phyloP scores from a whole-genome alignment of 2,329 filamentous ascomycete genomes.

The Fusarium sulawesiense region DNA sequence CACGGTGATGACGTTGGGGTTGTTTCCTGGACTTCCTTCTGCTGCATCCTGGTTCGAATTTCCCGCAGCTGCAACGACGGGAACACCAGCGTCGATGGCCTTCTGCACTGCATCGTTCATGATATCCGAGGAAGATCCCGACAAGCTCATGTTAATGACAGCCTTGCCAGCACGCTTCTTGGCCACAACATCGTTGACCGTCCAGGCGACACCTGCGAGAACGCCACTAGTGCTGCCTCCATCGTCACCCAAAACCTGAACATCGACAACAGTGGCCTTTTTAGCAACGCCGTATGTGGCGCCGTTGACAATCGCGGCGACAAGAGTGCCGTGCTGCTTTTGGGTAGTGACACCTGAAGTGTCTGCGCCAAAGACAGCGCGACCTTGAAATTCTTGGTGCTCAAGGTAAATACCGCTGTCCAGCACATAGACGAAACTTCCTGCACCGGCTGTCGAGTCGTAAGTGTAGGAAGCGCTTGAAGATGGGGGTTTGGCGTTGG shows the following conservation, averaged over 20 bases:
- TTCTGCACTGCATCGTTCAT: conserved; percentile 38
- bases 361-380: conserved; percentile 3
- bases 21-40: conserved; percentile 24
- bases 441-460: conserved; percentile 15
- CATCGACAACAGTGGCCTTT: conserved; percentile 16
- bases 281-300: conserved; percentile 27
- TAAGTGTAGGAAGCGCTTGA: conserved; percentile 3
- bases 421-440: conserved; percentile 11
- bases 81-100: conserved; percentile 36
- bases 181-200: conserved; percentile 46
- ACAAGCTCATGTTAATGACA: conserved; percentile 59
- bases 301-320: conserved; percentile 18
- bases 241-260: neutral
- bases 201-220: conserved; percentile 49
- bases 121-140: neutral
- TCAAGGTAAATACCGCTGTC: conserved; percentile 6
- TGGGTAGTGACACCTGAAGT: conserved; percentile 1
- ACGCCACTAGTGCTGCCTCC: conserved; percentile 8
- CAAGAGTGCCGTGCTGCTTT: conserved; percentile 18
- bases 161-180: conserved; percentile 47
- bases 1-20: conserved; percentile 42
- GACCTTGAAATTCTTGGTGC: conserved; percentile 19
- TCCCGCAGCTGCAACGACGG: conserved; percentile 53
- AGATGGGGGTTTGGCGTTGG: conserved; percentile 11
- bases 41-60: conserved; percentile 30